Percentiles rank a stretch among this genome's conserved stretches.
These are phyloP conservation scores for Xylaria polymorpha DNA, from an alignment of 2,329 filamentous ascomycete genomes.

Conservation along the genomic window DNA sequence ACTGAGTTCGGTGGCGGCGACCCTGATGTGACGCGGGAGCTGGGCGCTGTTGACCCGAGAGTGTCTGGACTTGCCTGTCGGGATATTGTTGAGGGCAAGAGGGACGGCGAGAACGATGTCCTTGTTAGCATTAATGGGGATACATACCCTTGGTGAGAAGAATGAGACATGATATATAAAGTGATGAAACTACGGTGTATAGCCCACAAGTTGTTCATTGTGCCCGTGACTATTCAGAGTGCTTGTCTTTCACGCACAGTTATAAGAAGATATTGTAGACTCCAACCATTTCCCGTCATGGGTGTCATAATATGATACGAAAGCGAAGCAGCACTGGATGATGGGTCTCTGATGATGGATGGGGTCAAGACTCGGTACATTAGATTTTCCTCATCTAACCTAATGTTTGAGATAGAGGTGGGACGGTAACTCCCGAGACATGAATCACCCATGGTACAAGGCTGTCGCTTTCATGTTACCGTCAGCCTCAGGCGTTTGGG, in stretches of 20 bases:
- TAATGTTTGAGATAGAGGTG: background rate
- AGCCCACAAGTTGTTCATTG: background rate
- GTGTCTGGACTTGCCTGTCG: constrained; percentile 30
- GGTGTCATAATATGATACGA: background rate
- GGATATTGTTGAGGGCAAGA: constrained; percentile 35
- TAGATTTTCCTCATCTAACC: background rate
- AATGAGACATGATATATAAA: background rate
- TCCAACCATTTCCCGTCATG: background rate
- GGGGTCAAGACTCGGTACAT: background rate
- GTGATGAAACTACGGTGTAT: background rate
- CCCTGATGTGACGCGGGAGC: background rate
- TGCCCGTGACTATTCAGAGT: background rate
- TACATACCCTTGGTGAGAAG: constrained; percentile 26
- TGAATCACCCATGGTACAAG: background rate
- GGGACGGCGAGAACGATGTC: constrained; percentile 25
- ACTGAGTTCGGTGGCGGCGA: constrained; percentile 37
- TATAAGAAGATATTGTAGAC: background rate
- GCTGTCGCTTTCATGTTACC: background rate
- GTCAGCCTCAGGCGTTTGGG: background rate
- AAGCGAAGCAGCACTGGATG: background rate
- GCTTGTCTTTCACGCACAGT: background rate
- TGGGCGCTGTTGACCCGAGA: constrained; percentile 32
- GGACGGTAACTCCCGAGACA: background rate
- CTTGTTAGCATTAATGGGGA: constrained; percentile 33
- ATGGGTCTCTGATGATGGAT: background rate